Evolutionary conservation across 2,329 filamentous ascomycete genomes (phyloP).

Genomic region (Trichoderma semiorbis): DNA sequence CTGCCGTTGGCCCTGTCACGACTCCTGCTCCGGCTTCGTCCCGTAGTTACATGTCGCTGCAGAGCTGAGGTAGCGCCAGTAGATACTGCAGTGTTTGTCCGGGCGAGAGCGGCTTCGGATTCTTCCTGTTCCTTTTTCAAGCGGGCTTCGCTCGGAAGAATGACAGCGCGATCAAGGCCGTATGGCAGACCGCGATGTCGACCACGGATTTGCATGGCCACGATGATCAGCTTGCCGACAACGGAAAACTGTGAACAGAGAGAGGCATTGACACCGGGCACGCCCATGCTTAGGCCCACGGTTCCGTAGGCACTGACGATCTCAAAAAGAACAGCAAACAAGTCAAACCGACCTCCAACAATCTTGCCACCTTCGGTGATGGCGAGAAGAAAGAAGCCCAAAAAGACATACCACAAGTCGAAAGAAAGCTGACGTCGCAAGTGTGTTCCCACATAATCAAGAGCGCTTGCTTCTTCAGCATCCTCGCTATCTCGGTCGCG

Average conservation of each 20-base stretch:
- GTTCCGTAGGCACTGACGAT: constrained; percentile 91
- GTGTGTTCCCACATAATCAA: constrained; percentile 87
- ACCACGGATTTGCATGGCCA: constrained; percentile 67
- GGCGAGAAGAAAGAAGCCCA: constrained; percentile 87
- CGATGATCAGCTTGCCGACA: constrained; percentile 66
- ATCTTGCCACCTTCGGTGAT: constrained; percentile 80
- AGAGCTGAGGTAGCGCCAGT: constrained; percentile 30
- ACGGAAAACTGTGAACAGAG: constrained; percentile 79
- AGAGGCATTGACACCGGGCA: constrained; percentile 69
- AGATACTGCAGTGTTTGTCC: constrained; percentile 36
- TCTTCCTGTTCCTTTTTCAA: constrained; percentile 52
- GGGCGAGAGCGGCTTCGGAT: constrained; percentile 38
- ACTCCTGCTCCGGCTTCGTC: constrained; percentile 37
- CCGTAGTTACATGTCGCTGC: constrained; percentile 28
- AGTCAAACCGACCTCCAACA: constrained; percentile 58
- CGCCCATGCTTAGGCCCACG: constrained; percentile 86
- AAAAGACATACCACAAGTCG: constrained; percentile 94
- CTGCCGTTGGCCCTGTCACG: constrained; percentile 40
- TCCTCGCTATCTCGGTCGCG: constrained; percentile 46
- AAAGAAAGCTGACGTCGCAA: constrained; percentile 91
- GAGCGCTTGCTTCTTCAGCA: constrained; percentile 51
- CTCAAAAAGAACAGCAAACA: constrained; percentile 76
- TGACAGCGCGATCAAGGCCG: constrained; percentile 59
- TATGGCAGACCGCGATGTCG: constrained; percentile 67
- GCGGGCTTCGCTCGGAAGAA: constrained; percentile 55